Base-by-base conservation (phyloP, 768 basidiomycete genomes). In the Royoungia palumana region DNA sequence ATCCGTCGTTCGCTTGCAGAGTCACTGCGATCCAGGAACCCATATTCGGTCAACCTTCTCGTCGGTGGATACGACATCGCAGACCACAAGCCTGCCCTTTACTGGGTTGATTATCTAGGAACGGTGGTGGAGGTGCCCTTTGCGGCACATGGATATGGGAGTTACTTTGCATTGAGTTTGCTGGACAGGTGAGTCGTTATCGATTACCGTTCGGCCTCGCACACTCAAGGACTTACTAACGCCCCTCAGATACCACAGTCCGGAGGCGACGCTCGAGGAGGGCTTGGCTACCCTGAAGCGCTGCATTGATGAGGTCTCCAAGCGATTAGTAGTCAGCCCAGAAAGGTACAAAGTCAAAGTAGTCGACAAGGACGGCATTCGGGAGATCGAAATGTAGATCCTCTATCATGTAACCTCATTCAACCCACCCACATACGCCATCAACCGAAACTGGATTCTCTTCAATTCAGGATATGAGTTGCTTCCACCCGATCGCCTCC, bases 101-200 rank as follows among this genome's bases (percentile, higher is more conserved):
- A 94, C 74, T 98, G 94, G 94, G 76, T 97, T 51, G 96, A 99
- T 73, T 93, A 95, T 68, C 78, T 96, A 27, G 96, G 96, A 21
- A 95, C 96, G 6, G 77, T 89, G 63, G 80, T 85, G 4, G 80
- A 84, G 47, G 87, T 96, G 12, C 94, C 94, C 0, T 99, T 94
- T 65, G 94, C 84, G 14, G 94, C 93, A 1, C 95, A 98, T 63
- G 96, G 96, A 3, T 94, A 97, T 64, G 96, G 93, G 37, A 79
- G 85, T 47, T 96, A 94, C 71, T 96, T 98, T 68, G 86, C 84
- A 10, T 71, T 97, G 57, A 84, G 87, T 80, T 87, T 95, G 65
- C 77, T 98, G 46, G 96, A 99, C 65, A 77, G 89, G 89, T 90
- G 49, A 34, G 80, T 7, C 8, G 17, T 48, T 36, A 19, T 19